Base-by-base conservation (phyloP, 495 filamentous ascomycete species). In the Penicilliopsis zonata region DNA sequence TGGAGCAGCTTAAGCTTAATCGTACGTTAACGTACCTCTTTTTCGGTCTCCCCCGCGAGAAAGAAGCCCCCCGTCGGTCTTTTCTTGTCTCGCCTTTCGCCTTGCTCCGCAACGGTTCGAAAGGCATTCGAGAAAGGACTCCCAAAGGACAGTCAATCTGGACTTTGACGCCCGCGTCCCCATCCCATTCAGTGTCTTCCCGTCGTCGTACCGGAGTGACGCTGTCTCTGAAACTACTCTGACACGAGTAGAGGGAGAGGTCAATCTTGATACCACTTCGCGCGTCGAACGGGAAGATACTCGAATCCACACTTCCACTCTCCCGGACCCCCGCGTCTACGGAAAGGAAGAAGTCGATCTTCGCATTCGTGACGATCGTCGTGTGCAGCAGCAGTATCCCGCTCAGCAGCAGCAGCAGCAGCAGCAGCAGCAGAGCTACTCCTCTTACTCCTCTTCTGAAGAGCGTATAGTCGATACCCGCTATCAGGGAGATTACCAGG, bases 81-180 rank as follows among this genome's bases (percentile, higher is more conserved):
- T 82, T 87, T 88, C 83, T 87, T 86, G 78, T 86, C 76, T 82
- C 76, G 78, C 78, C 86, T 85, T 88, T 82, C 84, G 74, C 65
- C 67, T 74, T 74, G 72, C 72, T 67, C 51, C 44, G 45, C 50
- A 67, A 74, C 69, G 68, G 65, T 73, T 84, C 84, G 83, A 79
- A 81, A 88, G 84, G 81, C 76, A 77, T 84, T 76, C 79, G 77
- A 86, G 86, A 84, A 85, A 71, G 76, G 74, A 75, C 78, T 74
- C 74, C 74, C 67, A 56, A 61, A 76, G 78, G 71, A 74, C 78
- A 75, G 88, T 67, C 85, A 96, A 88, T 69, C 88, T 96, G 87
- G 88, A 94, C 80, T 95, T 93, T 86, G 87, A 95, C 82, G 86
- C 87, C 70, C 82, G 85, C 62, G 84, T 96, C 63, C 88, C 88